A percentile compares a stretch with the other conserved stretches of the same genome.
Conservation (phyloP, 163 green algal species). For the Scenedesmus sp. region DNA sequence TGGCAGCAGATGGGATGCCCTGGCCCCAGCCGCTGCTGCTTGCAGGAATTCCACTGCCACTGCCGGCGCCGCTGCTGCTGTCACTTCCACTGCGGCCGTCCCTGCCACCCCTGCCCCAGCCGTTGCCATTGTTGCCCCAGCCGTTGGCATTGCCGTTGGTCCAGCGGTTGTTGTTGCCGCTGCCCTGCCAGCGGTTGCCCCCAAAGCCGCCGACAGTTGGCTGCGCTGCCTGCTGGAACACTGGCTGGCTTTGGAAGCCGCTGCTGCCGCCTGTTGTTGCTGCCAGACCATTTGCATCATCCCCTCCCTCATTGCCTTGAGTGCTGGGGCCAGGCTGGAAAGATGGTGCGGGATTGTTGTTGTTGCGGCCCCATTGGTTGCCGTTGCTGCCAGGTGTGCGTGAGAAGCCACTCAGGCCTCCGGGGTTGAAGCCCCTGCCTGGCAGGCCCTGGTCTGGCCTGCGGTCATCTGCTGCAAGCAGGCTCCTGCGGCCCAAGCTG, state of each 20-base stretch:
- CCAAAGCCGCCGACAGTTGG: neutral
- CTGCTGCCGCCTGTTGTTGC: neutral
- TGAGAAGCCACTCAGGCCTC: neutral
- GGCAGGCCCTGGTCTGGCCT: neutral
- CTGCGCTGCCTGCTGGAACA: neutral
- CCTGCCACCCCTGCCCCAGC: neutral
- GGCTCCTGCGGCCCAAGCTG: neutral
- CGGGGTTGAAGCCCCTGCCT: neutral
- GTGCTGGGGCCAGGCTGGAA: neutral
- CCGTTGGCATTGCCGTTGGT: neutral
- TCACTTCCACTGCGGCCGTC: neutral
- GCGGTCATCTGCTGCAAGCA: neutral
- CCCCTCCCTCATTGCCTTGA: neutral
- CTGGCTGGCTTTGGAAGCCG: neutral
- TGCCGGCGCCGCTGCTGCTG: neutral
- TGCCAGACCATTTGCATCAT: neutral
- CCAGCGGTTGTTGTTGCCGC: neutral
- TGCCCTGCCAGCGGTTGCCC: neutral
- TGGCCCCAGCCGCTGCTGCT: neutral
- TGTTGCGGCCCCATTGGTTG: neutral
- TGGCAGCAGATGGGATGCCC: neutral
- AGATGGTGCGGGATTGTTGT: neutral
- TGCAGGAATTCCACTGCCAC: neutral
- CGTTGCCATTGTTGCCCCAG: neutral
- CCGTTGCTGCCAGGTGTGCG: neutral